Evolutionary conservation across 2,329 filamentous ascomycete species (phyloP).

Genomic region (Bipolaris cookei): DNA sequence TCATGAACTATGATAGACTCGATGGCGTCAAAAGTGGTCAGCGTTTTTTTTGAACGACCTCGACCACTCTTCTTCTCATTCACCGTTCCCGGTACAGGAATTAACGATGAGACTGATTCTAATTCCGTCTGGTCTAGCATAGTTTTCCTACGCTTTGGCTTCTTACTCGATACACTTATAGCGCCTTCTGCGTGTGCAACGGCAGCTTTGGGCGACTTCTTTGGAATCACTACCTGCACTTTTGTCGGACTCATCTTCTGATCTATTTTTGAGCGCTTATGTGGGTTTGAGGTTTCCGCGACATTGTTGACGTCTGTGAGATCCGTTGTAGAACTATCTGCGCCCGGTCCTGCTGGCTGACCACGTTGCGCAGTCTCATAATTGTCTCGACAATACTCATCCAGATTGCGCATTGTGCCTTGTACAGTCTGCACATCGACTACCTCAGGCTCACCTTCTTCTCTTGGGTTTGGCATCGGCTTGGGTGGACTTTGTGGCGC

Average conservation of each 20-base stretch:
- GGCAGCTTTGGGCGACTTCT: constrained; percentile 13
- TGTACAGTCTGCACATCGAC: constrained; percentile 10
- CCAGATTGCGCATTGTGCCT: constrained; percentile 11
- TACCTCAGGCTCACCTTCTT: neutral
- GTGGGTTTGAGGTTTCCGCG: neutral
- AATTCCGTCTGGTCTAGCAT: constrained; percentile 23
- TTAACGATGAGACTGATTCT: neutral
- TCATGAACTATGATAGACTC: constrained; percentile 11
- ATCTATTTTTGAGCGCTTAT: neutral
- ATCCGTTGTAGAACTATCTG: neutral
- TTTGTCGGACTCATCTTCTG: constrained; percentile 21
- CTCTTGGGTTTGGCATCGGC: constrained; percentile 5
- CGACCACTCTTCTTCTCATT: constrained; percentile 39
- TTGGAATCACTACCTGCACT: constrained; percentile 36
- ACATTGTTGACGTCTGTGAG: neutral
- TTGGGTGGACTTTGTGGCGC: constrained; percentile 26
- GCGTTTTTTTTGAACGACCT: constrained; percentile 41
- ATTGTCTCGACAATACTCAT: constrained; percentile 12
- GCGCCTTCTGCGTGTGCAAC: constrained; percentile 4
- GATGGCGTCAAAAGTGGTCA: constrained; percentile 3
- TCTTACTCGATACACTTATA: constrained; percentile 13
- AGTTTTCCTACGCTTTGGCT: constrained; percentile 34
- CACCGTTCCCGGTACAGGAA: constrained; percentile 1
- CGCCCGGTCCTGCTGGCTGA: neutral
- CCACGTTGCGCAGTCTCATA: neutral